Conservation (phyloP, 148 eudicot species). For the Amaranthus cruentus region DNA sequence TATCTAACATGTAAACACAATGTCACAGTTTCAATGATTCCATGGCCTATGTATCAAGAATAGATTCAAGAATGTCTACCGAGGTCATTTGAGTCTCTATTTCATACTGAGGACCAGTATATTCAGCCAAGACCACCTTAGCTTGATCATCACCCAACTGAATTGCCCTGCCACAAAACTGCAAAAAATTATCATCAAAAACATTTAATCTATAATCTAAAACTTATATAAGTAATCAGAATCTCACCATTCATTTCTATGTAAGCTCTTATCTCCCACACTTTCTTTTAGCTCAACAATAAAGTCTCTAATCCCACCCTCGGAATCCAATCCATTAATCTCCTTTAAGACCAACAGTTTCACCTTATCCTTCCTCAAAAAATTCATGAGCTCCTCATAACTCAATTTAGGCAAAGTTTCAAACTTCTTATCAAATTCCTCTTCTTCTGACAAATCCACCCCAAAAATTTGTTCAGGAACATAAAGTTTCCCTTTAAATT, state of each 20-base stretch:
- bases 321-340: conserved; percentile 29
- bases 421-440: conserved; percentile 48
- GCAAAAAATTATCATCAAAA: conserved; percentile 18
- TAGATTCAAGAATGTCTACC: not conserved
- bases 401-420: conserved; percentile 56
- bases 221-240: conserved; percentile 2
- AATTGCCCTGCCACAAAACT: conserved; percentile 60
- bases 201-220: not conserved
- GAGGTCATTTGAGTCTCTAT: conserved; percentile 52
- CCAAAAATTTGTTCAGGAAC: conserved; percentile 80
- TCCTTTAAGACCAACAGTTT: conserved; percentile 64
- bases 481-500: conserved; percentile 74
- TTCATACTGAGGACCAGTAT: conserved; percentile 54
- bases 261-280: conserved; percentile 71
- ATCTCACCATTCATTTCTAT: conserved; percentile 64
- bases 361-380: conserved; percentile 49
- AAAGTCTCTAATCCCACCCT: conserved; percentile 41
- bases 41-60: not conserved
- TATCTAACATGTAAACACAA: not conserved
- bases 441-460: conserved; percentile 63
- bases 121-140: conserved; percentile 47
- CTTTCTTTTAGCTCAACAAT: conserved; percentile 75
- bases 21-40: not conserved
- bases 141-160: conserved; percentile 50
- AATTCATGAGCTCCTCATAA: conserved; percentile 56